Evolutionary conservation across 768 basidiomycete species (phyloP), one percentile per base, ranked within the genome.

Genomic region (Vishniacozyma victoriae): DNA sequence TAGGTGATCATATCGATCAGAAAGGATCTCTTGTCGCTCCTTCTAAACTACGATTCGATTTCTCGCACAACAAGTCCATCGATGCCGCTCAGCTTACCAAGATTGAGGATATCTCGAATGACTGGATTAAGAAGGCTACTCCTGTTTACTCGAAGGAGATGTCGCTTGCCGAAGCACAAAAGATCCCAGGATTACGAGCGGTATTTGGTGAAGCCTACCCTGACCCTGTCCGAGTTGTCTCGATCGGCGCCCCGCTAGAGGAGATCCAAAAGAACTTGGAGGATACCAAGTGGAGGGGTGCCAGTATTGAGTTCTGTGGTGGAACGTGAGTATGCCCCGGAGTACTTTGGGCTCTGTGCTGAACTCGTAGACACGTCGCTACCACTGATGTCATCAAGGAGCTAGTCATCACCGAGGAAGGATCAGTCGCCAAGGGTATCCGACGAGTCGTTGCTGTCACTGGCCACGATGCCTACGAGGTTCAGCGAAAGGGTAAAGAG

Each of bases 121-220:
- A 87, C 44, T 97, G 92, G 91, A 87, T 99, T 72, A 80, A 80
- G 66, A 81, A 78, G 70, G 90, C 93, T 59, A 89, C 90, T 56
- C 80, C 78, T 51, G 95, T 97, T 20, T 95, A 76, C 69, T 84
- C 88, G 69, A 84, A 87, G 70, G 88, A 99, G 40, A 73, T 99
- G 42, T 77, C 82, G 39, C 77, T 99, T 22, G 77, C 79, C 44
- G 78, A 78, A 5, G 91, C 90, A 0, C 81, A 82, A 58, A 82
- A 84, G 69, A 93, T 99, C 44, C 81, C 92, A n/a, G 93, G 95
- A 4, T 73, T 97, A 25, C 79, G 95, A 25, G 95, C 93, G 2
- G 95, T 99, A 37, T 99, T 99, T 61, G 95, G 95, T 37, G 95
- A 99, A 75, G 80, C 86, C 0, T 99, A 99, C 69, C 95, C 95